These are phyloP conservation scores for Paracorniculantispora psalliotae DNA, from an alignment of 2,329 filamentous ascomycete genomes.

Conservation along the genomic window DNA sequence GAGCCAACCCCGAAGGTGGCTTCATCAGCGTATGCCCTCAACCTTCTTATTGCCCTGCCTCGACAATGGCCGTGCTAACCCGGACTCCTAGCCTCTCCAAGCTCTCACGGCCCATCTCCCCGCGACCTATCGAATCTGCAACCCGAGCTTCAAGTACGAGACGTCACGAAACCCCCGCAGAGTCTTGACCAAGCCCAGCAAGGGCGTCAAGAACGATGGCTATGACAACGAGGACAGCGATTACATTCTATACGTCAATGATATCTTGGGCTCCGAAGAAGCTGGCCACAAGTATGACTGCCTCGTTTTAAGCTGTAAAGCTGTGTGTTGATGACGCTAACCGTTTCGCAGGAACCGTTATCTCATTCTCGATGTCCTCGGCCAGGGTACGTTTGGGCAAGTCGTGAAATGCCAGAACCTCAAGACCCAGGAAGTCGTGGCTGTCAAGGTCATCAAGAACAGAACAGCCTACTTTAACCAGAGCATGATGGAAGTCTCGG, in stretches of 20 bases:
- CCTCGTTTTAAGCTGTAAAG: neutral
- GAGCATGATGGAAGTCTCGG: slow-evolving; percentile 99
- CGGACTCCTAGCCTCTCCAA: slow-evolving; percentile 75
- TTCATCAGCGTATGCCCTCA: slow-evolving; percentile 79
- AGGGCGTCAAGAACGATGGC: slow-evolving; percentile 96
- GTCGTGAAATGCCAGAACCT: slow-evolving; percentile 99
- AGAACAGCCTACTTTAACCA: slow-evolving; percentile 99
- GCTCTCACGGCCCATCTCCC: slow-evolving; percentile 89
- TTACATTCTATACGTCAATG: slow-evolving; percentile 98
- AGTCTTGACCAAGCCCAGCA: slow-evolving; percentile 96
- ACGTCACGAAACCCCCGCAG: slow-evolving; percentile 92
- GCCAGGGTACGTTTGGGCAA: slow-evolving; percentile 96
- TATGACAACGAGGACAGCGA: slow-evolving; percentile 99
- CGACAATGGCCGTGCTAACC: neutral
- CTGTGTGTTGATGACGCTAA: slow-evolving; percentile 6
- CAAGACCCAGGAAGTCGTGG: slow-evolving; percentile 96
- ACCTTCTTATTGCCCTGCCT: neutral
- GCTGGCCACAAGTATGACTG: slow-evolving; percentile 80
- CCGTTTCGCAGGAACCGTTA: slow-evolving; percentile 70
- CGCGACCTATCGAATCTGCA: slow-evolving; percentile 96
- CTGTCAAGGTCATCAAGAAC: slow-evolving; percentile 99
- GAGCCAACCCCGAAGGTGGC: slow-evolving; percentile 92
- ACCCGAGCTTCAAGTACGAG: slow-evolving; percentile 97
- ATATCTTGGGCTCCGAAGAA: slow-evolving; percentile 95
- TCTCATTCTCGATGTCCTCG: slow-evolving; percentile 91